These are phyloP conservation scores for Globisporangium nunn DNA, from an alignment of 352 stramenopile species.

Conservation along the genomic window DNA sequence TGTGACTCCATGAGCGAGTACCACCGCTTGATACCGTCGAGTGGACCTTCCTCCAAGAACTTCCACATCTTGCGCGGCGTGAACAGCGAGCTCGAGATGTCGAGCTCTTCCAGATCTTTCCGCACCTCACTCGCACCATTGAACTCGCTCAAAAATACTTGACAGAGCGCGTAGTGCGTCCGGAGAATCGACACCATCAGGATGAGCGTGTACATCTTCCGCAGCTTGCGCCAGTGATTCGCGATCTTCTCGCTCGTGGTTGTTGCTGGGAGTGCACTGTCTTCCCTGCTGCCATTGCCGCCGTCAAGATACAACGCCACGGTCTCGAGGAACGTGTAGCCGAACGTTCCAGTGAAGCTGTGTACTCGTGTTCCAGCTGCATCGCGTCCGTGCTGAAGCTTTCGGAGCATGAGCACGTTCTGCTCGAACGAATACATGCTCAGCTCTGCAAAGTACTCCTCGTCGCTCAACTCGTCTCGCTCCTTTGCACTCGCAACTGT, in stretches of 20 bases:
- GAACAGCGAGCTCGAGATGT: constrained; percentile 75
- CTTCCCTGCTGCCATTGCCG: not conserved
- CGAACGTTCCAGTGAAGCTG: constrained; percentile 41
- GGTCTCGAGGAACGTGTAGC: constrained; percentile 58
- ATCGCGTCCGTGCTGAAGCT: constrained; percentile 23
- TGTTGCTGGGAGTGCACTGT: too few relatives aligned
- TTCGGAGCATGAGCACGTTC: constrained; percentile 48
- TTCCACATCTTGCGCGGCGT: constrained; percentile 76
- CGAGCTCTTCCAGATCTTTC: constrained; percentile 28
- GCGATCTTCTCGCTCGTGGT: constrained; percentile 5
- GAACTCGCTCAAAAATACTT: constrained; percentile 47
- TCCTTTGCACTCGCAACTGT: constrained; percentile 19
- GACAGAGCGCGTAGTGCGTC: constrained; percentile 59
- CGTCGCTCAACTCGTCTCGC: constrained; percentile 13
- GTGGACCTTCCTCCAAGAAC: constrained; percentile 40
- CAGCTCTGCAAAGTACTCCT: constrained; percentile 27
- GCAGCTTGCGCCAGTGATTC: constrained; percentile 46
- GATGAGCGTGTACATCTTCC: constrained; percentile 81
- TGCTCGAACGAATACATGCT: constrained; percentile 58
- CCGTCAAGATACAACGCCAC: constrained; percentile 19
- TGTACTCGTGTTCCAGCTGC: constrained; percentile 13
- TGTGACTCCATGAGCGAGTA: constrained; percentile 81
- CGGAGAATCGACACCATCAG: constrained; percentile 76
- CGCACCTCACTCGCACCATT: constrained; percentile 9
- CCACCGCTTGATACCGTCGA: constrained; percentile 70